phyloP scores from a whole-genome alignment of 1,284 basidiomycete genomes.

The Tilletia caries region DNA sequence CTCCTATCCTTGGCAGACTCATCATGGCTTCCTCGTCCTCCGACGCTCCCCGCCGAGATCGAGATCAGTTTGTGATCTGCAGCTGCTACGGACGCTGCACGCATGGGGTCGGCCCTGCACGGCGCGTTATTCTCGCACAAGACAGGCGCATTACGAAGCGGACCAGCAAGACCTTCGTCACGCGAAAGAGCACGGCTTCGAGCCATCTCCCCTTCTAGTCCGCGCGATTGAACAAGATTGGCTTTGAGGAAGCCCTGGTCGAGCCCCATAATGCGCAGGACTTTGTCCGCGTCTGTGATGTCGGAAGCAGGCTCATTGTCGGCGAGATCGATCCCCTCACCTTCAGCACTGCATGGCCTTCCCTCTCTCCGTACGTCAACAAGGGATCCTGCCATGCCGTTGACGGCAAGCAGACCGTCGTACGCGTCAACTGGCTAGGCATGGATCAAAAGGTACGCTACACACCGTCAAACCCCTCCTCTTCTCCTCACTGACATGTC shows the following conservation, averaged over 20 bases:
- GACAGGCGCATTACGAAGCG: too few species aligned
- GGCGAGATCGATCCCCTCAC: constrained; percentile 23
- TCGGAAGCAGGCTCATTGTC: constrained; percentile 25
- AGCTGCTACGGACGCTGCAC: too few species aligned
- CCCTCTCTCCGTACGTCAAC: constrained; percentile 54
- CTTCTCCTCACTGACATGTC: neutral
- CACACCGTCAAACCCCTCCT: neutral
- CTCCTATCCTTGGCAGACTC: too few species aligned
- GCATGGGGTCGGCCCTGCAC: too few species aligned
- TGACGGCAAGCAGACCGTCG: constrained; percentile 70
- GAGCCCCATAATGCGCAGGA: constrained; percentile 57
- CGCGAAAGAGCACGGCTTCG: too few species aligned
- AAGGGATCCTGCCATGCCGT: constrained; percentile 56
- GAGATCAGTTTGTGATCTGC: too few species aligned
- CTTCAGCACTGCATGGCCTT: constrained; percentile 3
- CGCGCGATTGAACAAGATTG: too few species aligned
- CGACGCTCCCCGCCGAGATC: too few species aligned
- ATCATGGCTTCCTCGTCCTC: too few species aligned
- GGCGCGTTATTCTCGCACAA: too few species aligned
- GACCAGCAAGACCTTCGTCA: too few species aligned
- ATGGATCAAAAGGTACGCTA: constrained; percentile 66
- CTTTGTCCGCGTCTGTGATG: constrained; percentile 24
- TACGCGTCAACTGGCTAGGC: constrained; percentile 82
- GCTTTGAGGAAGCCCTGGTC: constrained; percentile 77
- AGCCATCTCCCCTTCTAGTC: too few species aligned